Conservation (phyloP, 192 early-diverging fungal species). For the Piromyces sp. region DNA sequence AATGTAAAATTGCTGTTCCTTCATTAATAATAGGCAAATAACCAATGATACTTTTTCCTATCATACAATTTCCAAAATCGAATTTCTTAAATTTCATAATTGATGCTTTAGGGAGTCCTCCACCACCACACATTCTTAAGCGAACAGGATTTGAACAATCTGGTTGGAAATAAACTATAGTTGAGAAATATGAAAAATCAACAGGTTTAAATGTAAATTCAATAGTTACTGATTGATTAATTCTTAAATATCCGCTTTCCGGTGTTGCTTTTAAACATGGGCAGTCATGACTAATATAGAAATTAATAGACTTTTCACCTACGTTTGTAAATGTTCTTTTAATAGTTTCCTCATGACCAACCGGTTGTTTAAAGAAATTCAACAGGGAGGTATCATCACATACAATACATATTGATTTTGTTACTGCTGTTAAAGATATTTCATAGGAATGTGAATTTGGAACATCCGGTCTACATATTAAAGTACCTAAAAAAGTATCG, state of each 20-base stretch:
- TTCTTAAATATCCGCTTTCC: slow-evolving; percentile 16
- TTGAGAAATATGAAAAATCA: slow-evolving; percentile 27
- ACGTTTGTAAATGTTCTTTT: slow-evolving; percentile 36
- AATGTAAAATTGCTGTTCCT: slow-evolving; percentile 43
- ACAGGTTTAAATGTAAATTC: slow-evolving; percentile 30
- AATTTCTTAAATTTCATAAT: slow-evolving; percentile 30
- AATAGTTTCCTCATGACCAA: slow-evolving; percentile 31
- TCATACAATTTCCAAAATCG: slow-evolving; percentile 52
- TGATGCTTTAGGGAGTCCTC: slow-evolving; percentile 34
- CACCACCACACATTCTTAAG: slow-evolving; percentile 39
- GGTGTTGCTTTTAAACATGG: slow-evolving; percentile 6
- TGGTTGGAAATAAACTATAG: slow-evolving; percentile 32
- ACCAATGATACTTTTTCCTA: slow-evolving; percentile 40
- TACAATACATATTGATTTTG: slow-evolving; percentile 33
- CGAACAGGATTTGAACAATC: slow-evolving; percentile 38
- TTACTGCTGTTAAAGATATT: slow-evolving; percentile 37
- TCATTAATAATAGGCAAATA: slow-evolving; percentile 40
- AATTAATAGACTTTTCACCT: slow-evolving; percentile 35
- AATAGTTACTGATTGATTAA: slow-evolving; percentile 26
- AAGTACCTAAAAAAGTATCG: slow-evolving; percentile 41
- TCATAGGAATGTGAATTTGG: slow-evolving; percentile 30
- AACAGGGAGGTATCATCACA: slow-evolving; percentile 38
- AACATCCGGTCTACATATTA: slow-evolving; percentile 24
- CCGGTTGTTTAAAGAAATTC: slow-evolving; percentile 40
- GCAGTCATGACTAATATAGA: background rate